Base-by-base conservation (phyloP, 2,329 filamentous ascomycete genomes). In the Chaetomium olivaceum region DNA sequence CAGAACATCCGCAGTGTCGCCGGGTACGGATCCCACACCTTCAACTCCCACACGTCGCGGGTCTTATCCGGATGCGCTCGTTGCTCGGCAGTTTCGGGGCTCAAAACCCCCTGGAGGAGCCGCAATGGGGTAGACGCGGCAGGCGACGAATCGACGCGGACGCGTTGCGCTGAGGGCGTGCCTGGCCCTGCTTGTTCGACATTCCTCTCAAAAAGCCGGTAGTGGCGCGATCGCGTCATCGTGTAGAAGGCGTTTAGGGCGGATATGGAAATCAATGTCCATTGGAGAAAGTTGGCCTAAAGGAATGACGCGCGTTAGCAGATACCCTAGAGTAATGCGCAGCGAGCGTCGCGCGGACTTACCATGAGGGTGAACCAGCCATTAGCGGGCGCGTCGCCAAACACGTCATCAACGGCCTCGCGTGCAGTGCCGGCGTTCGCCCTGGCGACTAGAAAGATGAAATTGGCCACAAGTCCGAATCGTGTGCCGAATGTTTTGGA, bases 41-140 rank as follows among this genome's bases (percentile, higher is more conserved):
- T 86, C 58, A 99, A 80, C 77, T 99, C 93, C 95, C 95, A 99
- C 11, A 99, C 95, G 77, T 99, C 93, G 12, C 89, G 86, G 29
- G 86, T 85, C 64, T 89, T 87, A 74, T 95, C 90, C 0, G 94
- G 92, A 77, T 97, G 91, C 31, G 92, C 90, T 74, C 93, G 87
- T 29, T 91, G 89, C 70, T 93, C 88, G n/a, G 93, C 91, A 25
- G 87, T 89, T 43, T 89, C 87, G 29, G 85, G 80, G 1, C 87
- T 83, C 39, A 97, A 79, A 54, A 91, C 81, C 68, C 85, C 87
- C 31, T 88, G 85, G 46, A 98, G 77, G 64, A 92, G 89, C 62
- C 89, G 87, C 48, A 98, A 75, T 0, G 95, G 94, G 0, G 93
- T 95, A 0, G 90, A 88, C 1, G 89, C 85, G 9, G 87, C 82